Percentiles rank a stretch among this genome's conserved stretches.
Evolutionary conservation across 1,284 basidiomycete species (phyloP).

Genomic region (Boletus hoseneyae): DNA sequence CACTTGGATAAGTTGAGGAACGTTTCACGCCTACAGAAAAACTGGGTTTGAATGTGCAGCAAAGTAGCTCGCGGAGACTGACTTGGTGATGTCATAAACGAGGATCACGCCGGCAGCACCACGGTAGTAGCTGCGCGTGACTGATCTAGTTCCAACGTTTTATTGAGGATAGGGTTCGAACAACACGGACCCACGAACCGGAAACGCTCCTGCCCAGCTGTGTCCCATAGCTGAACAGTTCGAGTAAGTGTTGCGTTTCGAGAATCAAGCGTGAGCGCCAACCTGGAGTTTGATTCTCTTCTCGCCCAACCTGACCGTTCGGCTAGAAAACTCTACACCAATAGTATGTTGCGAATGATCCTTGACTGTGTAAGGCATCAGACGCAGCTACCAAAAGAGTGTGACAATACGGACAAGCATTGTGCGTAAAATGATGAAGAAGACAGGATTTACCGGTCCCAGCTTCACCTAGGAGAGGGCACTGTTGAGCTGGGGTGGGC

Average conservation of each 20-base stretch:
- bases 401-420: slow-evolving; percentile 69
- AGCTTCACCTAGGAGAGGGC: slow-evolving; percentile 71
- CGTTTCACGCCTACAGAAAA: slow-evolving; percentile 61
- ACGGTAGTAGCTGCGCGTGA: slow-evolving; percentile 95
- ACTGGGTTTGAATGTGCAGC: slow-evolving; percentile 15
- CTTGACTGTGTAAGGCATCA: slow-evolving; percentile 63
- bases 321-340: slow-evolving; percentile 92
- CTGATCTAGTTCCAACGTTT: slow-evolving; percentile 59
- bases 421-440: slow-evolving; percentile 93
- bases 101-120: slow-evolving; percentile 93
- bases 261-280: slow-evolving; percentile 21
- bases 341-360: slow-evolving; percentile 97
- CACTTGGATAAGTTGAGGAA: slow-evolving; percentile 82
- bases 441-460: slow-evolving; percentile 97
- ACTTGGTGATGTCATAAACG: slow-evolving; percentile 97
- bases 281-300: slow-evolving; percentile 94
- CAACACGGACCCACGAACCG: slow-evolving; percentile 46
- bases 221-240: slow-evolving; percentile 82
- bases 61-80: slow-evolving; percentile 27
- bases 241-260: slow-evolving; percentile 12
- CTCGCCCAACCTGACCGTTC: slow-evolving; percentile 86
- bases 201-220: slow-evolving; percentile 95
- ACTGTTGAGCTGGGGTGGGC: slow-evolving; percentile 4
- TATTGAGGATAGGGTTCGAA: slow-evolving; percentile 9
- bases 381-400: slow-evolving; percentile 4